Evolutionary conservation across 352 stramenopile genomes (phyloP), one percentile per base, ranked within the genome.

Genomic region (Phytophthora tubulina): DNA sequence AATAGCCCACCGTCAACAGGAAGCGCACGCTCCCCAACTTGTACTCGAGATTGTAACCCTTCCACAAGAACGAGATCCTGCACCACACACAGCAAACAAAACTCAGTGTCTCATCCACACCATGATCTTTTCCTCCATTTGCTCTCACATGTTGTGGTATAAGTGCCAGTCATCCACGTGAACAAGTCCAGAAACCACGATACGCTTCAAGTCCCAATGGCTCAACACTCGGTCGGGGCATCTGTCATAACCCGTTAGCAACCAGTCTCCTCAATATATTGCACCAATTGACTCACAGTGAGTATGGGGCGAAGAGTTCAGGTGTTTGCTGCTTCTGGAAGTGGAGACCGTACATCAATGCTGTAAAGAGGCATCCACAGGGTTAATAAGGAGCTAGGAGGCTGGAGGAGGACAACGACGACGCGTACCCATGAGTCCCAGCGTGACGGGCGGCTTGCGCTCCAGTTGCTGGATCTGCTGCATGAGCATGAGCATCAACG

Each of bases 151-250:
- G 79, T 97, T 98, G 72, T 97, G 86, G 75, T 97, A 97, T 21
- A 98, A 76, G 62, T 98, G 91, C 69, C 90, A 85, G 53, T 97
- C 92, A 49, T 97, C 88, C 6, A 80, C 85, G 70, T 98, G 93
- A 3, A 98, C 69, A 42, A 98, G 85, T 45, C 77, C 88, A 2
- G 92, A 97, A 6, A 67, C 67, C 17, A 97, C 56, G 7, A 97
- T 63, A 17, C 91, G 78, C 35, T 67, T 80, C 31, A 79, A 60
- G 35, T 92, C 76, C n/a, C 45, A 66, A 17, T 80, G 53, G 8
- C 64, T 60, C 13, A 93, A 45, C 2, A 93, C 74, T 71, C 75
- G 70, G 52, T 94, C 81, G 1, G 90, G 87, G 52, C 90, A 97
- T 55, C 89, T 97, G 30, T 6, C 31, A 62, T 27, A 39, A 39